Evolutionary conservation across 1,284 basidiomycete species (phyloP).

Genomic region (Waitea zeae): DNA sequence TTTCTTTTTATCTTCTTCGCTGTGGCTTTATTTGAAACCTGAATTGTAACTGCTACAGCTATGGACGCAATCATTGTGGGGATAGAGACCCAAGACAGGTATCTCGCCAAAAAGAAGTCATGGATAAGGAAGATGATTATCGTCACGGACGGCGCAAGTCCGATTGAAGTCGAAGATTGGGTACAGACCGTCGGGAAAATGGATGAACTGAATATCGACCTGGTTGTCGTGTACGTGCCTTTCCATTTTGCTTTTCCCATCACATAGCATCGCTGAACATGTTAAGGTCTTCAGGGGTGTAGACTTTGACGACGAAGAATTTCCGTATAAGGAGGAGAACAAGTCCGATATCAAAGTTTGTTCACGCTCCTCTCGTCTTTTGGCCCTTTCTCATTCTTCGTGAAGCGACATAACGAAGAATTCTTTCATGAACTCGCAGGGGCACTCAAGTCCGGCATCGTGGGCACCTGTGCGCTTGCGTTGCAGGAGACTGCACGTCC

Average conservation of each 20-base stretch:
- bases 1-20: neutral
- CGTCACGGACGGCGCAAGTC: constrained; percentile 66
- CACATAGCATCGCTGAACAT: neutral
- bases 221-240: constrained; percentile 47
- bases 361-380: neutral
- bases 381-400: constrained; percentile 2
- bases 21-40: neutral
- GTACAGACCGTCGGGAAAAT: constrained; percentile 57
- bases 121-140: constrained; percentile 75
- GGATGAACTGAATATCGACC: constrained; percentile 32
- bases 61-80: constrained; percentile 79
- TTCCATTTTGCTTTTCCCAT: constrained; percentile 3
- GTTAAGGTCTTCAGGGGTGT: constrained; percentile 37
- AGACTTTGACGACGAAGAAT: constrained; percentile 69
- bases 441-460: constrained; percentile 25
- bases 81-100: constrained; percentile 54
- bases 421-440: constrained; percentile 49
- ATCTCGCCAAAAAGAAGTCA: constrained; percentile 44
- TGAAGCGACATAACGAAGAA: constrained; percentile 57
- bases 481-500: constrained; percentile 54
- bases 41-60: constrained; percentile 33
- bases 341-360: constrained; percentile 57
- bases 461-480: constrained; percentile 61
- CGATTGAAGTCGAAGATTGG: constrained; percentile 57
- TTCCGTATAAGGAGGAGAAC: constrained; percentile 43